These are phyloP conservation scores for Carallia brachiata DNA, from an alignment of 345 rosid genomes.

Conservation along the genomic window DNA sequence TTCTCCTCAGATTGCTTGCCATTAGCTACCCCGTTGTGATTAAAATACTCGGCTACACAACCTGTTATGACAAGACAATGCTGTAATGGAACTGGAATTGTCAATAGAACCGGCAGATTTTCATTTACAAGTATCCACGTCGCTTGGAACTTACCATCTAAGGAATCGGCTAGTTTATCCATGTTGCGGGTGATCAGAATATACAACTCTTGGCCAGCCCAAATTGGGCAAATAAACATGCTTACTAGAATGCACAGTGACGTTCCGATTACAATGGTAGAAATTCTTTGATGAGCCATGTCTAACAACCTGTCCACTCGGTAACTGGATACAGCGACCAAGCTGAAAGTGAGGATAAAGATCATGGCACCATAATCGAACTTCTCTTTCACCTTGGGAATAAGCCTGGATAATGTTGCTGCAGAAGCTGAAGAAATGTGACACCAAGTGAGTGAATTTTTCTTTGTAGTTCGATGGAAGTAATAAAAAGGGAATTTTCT, in stretches of 20 bases:
- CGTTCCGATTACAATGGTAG: constrained; percentile 41
- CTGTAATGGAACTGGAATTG: background rate
- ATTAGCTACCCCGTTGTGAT: constrained; percentile 5
- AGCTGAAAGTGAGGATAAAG: constrained; percentile 48
- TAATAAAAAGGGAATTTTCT: background rate
- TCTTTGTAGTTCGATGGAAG: background rate
- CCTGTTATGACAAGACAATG: constrained; percentile 28
- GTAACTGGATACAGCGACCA: constrained; percentile 40
- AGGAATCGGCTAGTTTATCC: constrained; percentile 41
- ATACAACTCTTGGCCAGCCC: constrained; percentile 42
- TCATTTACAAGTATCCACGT: background rate
- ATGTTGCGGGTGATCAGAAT: constrained; percentile 25
- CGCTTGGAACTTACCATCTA: constrained; percentile 30
- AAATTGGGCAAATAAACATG: constrained; percentile 41
- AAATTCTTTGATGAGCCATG: constrained; percentile 36
- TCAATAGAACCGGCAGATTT: background rate
- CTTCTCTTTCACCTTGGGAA: constrained; percentile 33
- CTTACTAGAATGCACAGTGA: constrained; percentile 32
- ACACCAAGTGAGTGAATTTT: background rate
- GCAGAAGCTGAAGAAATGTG: constrained; percentile 32
- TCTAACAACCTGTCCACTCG: constrained; percentile 32
- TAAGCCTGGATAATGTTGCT: constrained; percentile 41
- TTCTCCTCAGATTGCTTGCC: constrained; percentile 22
- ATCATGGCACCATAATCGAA: constrained; percentile 47
- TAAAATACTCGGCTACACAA: constrained; percentile 33